Conservation (phyloP, 495 filamentous ascomycete species). For the Immersiella caudata region DNA sequence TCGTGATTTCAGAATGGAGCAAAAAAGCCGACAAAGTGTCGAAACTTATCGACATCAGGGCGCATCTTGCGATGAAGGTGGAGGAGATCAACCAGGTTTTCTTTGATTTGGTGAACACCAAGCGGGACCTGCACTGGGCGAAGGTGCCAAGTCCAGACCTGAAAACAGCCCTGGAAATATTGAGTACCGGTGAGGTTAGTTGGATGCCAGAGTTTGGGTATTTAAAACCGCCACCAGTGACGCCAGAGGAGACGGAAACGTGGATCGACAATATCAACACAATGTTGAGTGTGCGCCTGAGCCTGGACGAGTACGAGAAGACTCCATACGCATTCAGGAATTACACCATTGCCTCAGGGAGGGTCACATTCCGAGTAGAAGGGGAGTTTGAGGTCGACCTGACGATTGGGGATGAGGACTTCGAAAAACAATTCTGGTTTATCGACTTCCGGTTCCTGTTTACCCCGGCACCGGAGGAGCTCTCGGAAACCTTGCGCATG, state of each 20-base stretch:
- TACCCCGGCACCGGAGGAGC: conserved; percentile 61
- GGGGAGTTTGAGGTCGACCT: conserved; percentile 93
- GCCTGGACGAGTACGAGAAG: conserved; percentile 74
- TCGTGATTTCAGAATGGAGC: conserved; percentile 88
- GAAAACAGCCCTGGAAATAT: conserved; percentile 80
- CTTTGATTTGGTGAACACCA: conserved; percentile 66
- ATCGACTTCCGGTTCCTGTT: conserved; percentile 89
- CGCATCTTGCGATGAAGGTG: conserved; percentile 66
- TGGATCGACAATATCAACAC: conserved; percentile 80
- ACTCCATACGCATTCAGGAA: conserved; percentile 72
- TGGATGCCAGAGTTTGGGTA: conserved; percentile 85
- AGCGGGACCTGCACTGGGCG: conserved; percentile 63
- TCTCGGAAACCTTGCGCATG: conserved; percentile 61
- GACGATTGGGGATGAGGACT: conserved; percentile 79
- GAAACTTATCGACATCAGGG: conserved; percentile 80
- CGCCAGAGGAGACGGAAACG: conserved; percentile 63
- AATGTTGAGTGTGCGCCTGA: conserved; percentile 75
- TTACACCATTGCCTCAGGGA: conserved; percentile 74
- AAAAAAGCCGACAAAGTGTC: conserved; percentile 74
- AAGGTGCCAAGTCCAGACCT: conserved; percentile 86
- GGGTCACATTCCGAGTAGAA: conserved; percentile 80
- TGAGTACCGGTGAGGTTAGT: conserved; percentile 71
- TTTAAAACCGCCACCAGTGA: conserved; percentile 71
- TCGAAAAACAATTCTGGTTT: conserved; percentile 81
- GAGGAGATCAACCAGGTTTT: conserved; percentile 58